Base-by-base conservation (phyloP, 2,329 filamentous ascomycete genomes). In the Hirsutella thompsonii region DNA sequence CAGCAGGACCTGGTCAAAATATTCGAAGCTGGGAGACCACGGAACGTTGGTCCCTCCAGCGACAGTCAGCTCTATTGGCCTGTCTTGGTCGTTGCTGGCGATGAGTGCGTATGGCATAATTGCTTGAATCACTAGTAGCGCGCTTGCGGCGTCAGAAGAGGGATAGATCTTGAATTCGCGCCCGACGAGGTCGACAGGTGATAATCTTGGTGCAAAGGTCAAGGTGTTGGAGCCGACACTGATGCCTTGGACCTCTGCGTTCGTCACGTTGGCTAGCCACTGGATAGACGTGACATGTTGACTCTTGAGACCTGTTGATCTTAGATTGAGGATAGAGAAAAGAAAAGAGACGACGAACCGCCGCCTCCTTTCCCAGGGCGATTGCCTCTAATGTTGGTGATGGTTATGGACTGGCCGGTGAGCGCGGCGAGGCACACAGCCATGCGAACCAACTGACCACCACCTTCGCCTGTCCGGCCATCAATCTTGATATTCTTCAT, bases 1-100 rank as follows among this genome's bases (percentile, higher is more conserved):
- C 26, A 79, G 56, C 1, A 81, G 61, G 1, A 80, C 69, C 49
- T 79, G 76, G 49, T 77, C 72, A 3, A 79, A 57, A 49, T 80
- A 81, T 49, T 81, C 76, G 44, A 66, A 78, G n/a, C 68, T 74
- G 1, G 67, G 61, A 1, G 74, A 76, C 50, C 67, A 76, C 9
- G 63, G 60, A 2, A 74, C 69, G 46, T 81, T 79, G 1, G 76
- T 79, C 14, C 76, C 76, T 5, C 76, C 76, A 2, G 66, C 62
- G 6, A 81, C 67, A 16, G 65, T 62, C 5, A 79, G 48, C 23
- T 63, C 62, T 19, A 78, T 58, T 2, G 67, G 63, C 20, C 67
- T 60, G 6, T 49, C 54, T n/a, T 45, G 52, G 6, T 60, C 58
- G 44, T 64, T 63, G n/a, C 64, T 61, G 0, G 72, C 67, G 42